Evolutionary conservation across 179 eudicot species (phyloP), one percentile per base, ranked within the genome.

Genomic region (Carnegiea gigantea): DNA sequence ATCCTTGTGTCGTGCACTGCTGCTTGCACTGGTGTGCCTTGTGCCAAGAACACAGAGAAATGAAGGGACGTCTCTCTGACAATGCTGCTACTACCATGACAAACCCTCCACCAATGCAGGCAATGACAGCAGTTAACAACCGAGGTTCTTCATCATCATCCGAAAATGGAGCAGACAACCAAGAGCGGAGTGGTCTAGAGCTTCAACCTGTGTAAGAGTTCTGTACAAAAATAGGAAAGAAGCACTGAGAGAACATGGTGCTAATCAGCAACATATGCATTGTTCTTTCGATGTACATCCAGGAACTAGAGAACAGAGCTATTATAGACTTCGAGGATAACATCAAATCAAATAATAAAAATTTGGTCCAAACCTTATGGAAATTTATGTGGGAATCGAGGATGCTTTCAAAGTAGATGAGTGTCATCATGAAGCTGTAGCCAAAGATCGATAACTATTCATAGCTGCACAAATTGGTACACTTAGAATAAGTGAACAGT

Each of bases 1-100:
- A 92, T 70, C 92, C 97, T 4, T 92, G 93, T 82, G 18, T 88
- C 76, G 95, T 90, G 76, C 95, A 92, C 30, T 89, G 93, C 44
- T 90, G 92, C 83, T 76, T 93, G 89, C 97, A 93, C 81, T 92
- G 91, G 92, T 93, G 95, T 67, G 97, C 97, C 30, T 54, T 92
- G 46, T 93, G 97, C 78, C 97, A 93, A 60, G 97, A 93, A 82
- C 90, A 93, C 81, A 75, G 94, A 79, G 95, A 93, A 81, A 90
- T 91, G 90, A 89, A 80, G 79, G 84, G 84, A 21, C 89, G 83
- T 15, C 83, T 92, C 36, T 74, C 90, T 10, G 92, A 92, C 40
- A 78, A 77, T 64, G 64, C 70, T 24, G 36, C 83, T 6, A 70
- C 82, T 38, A 38, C 40, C 4, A 67, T 64, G 57, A 88, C 94